These are phyloP conservation scores for Asterochloris sp. DNA, from an alignment of 139 green algal genomes.

Conservation along the genomic window DNA sequence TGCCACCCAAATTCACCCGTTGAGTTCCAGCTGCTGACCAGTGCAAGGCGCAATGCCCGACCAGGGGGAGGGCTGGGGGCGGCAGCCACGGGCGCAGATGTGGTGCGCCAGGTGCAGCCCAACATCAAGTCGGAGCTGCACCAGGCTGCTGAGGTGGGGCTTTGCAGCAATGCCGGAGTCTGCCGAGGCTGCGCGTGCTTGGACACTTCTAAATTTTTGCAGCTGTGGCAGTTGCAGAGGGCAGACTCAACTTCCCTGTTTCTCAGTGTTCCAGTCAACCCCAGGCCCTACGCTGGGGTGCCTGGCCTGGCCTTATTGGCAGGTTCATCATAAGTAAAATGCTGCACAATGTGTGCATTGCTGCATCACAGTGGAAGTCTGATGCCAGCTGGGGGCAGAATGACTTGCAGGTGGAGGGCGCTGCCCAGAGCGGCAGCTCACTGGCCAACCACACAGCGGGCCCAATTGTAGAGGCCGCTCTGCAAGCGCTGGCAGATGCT, in stretches of 20 bases:
- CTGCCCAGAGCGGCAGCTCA: not conserved
- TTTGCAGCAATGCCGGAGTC: not conserved
- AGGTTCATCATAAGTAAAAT: not conserved
- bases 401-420: not conserved
- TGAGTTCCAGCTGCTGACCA: slow-evolving; percentile 24
- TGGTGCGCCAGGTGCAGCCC: slow-evolving; percentile 4
- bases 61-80: not conserved
- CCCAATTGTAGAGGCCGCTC: not conserved
- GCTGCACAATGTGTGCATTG: not conserved
- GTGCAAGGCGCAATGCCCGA: not conserved
- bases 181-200: not conserved
- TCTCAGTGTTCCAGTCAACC: not conserved
- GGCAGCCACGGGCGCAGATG: not conserved
- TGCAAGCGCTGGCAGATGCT: not conserved
- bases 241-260: not conserved
- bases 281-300: not conserved
- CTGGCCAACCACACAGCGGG: not conserved
- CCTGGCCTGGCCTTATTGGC: not conserved
- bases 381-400: not conserved
- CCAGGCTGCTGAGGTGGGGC: not conserved
- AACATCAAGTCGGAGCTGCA: slow-evolving; percentile 6
- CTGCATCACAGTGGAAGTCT: not conserved
- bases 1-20: slow-evolving; percentile 46
- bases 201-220: not conserved
- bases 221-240: not conserved